Conservation (phyloP, 768 basidiomycete genomes). For the Psilocybe tampanensis region DNA sequence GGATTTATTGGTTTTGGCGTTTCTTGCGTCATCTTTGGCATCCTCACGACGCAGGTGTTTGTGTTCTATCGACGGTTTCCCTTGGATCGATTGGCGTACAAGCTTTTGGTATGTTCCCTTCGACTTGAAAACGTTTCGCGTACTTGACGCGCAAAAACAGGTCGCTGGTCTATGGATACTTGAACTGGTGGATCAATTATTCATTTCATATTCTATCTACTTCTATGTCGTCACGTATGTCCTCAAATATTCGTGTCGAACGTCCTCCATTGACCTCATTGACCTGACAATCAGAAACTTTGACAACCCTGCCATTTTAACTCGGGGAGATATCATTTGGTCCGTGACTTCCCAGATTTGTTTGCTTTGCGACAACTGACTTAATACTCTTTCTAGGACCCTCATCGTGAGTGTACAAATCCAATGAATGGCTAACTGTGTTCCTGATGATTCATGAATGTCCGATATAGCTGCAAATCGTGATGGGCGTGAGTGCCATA, state of each 20-base stretch:
- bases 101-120: slow-evolving; percentile 30
- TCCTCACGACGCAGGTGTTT: slow-evolving; percentile 39
- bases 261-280: background rate
- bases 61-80: slow-evolving; percentile 42
- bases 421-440: background rate
- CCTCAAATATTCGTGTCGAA: background rate
- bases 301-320: slow-evolving; percentile 25
- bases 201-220: slow-evolving; percentile 56
- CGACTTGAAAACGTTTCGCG: background rate
- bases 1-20: slow-evolving; percentile 40
- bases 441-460: background rate
- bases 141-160: slow-evolving; percentile 12
- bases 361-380: background rate
- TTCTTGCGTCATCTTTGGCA: slow-evolving; percentile 41
- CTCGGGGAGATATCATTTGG: slow-evolving; percentile 37
- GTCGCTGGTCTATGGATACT: slow-evolving; percentile 36
- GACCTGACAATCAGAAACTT: slow-evolving; percentile 37
- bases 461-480: slow-evolving; percentile 29
- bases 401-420: slow-evolving; percentile 35
- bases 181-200: slow-evolving; percentile 49
- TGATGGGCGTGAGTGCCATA: slow-evolving; percentile 33
- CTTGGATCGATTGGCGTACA: slow-evolving; percentile 36
- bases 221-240: slow-evolving; percentile 57
- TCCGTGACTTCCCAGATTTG: too few relatives aligned
- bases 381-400: slow-evolving; percentile 23